These are phyloP conservation scores for Amaranthus hypochondriacus DNA, from an alignment of 148 eudicot species.

Conservation along the genomic window DNA sequence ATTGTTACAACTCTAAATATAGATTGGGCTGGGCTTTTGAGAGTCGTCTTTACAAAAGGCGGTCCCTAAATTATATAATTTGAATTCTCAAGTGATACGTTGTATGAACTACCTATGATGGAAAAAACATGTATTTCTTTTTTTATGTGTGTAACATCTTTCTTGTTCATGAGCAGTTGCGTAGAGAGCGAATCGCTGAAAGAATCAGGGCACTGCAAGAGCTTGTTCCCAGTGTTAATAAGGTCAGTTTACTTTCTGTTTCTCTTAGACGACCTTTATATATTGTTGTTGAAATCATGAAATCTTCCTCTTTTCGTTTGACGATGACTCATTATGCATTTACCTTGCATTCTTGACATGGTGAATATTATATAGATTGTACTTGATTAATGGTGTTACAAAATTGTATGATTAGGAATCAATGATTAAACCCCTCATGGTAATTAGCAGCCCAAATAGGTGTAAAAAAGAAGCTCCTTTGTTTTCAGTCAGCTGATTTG, in stretches of 20 bases:
- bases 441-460: neutral
- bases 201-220: constrained; percentile 75
- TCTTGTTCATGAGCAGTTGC: constrained; percentile 39
- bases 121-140: neutral
- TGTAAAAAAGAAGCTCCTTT: no score
- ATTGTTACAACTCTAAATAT: no score
- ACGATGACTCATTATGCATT: neutral
- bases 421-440: neutral
- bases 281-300: neutral
- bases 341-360: neutral
- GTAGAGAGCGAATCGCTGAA: constrained; percentile 75
- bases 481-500: neutral
- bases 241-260: constrained; percentile 31
- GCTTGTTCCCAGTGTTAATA: constrained; percentile 76
- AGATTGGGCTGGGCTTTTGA: no score
- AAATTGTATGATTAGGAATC: neutral
- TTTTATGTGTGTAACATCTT: constrained; percentile 1
- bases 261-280: no score
- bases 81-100: neutral
- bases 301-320: neutral
- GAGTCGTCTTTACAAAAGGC: no score
- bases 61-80: no score
- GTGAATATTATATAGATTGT: neutral
- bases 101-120: neutral
- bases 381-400: neutral